Evolutionary conservation across 192 early-diverging fungal species (phyloP).

Genomic region (Gamsiella multidivaricata): DNA sequence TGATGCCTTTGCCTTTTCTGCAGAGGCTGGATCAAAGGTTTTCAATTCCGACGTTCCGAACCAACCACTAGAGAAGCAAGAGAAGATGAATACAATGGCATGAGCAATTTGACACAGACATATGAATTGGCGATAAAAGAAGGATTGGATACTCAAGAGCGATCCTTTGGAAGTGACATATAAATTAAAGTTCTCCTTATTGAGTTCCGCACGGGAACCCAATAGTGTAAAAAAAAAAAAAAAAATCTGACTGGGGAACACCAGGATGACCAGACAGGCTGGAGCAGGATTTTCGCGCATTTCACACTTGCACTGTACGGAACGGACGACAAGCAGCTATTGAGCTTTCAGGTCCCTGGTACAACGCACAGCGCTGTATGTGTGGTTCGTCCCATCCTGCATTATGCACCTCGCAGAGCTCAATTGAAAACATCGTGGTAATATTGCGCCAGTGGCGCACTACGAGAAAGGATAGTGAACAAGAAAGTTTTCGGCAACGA

Average conservation of each 20-base stretch:
- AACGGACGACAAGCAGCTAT: background rate
- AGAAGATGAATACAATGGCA: slow-evolving; percentile 3
- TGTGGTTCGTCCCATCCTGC: no score
- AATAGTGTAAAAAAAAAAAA: slow-evolving; percentile 19
- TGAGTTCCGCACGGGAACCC: slow-evolving; percentile 19
- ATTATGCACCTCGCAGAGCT: no score
- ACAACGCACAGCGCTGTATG: background rate
- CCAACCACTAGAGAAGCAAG: slow-evolving; percentile 47
- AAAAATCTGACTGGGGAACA: slow-evolving; percentile 38
- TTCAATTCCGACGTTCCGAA: slow-evolving; percentile 52
- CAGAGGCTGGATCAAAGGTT: slow-evolving; percentile 45
- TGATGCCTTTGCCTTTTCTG: slow-evolving; percentile 35
- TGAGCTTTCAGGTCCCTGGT: background rate
- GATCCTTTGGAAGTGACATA: slow-evolving; percentile 1
- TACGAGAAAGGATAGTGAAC: no score
- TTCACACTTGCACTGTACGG: background rate
- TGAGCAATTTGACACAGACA: background rate
- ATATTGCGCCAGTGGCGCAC: no score
- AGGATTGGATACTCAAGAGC: background rate
- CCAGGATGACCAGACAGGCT: slow-evolving; percentile 6
- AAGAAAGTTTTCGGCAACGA: no score
- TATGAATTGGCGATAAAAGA: no score
- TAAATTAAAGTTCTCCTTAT: slow-evolving; percentile 12
- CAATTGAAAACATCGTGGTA: no score
- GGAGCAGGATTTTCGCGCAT: no score